A percentile compares a stretch with the other conserved stretches of the same genome.
These are phyloP conservation scores for Citeromyces matritensis DNA, from an alignment of 805 yeast species.

Conservation along the genomic window DNA sequence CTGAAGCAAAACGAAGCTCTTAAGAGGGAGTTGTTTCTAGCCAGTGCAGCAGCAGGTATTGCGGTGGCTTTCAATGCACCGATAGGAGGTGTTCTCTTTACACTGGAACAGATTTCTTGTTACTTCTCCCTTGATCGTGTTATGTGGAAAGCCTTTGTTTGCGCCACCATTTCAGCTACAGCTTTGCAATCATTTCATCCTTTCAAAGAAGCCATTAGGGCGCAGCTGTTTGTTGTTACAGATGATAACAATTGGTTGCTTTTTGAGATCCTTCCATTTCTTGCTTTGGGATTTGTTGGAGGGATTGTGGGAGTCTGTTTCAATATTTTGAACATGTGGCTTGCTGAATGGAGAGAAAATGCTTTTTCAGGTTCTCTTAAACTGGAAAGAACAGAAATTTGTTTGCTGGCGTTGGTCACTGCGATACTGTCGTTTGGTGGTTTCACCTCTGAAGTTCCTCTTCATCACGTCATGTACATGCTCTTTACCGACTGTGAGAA, in stretches of 20 bases:
- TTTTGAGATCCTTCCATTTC: constrained; percentile 58
- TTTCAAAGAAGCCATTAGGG: constrained; percentile 23
- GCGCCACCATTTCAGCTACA: constrained; percentile 61
- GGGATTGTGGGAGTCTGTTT: constrained; percentile 49
- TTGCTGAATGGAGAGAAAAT: constrained; percentile 19
- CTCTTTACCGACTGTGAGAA: constrained; percentile 52
- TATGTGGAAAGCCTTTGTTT: constrained; percentile 76
- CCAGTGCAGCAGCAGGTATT: constrained; percentile 75
- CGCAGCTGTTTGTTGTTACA: constrained; percentile 41
- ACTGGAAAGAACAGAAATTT: constrained; percentile 28
- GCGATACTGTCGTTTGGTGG: constrained; percentile 41
- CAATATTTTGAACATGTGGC: constrained; percentile 27
- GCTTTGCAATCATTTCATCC: constrained; percentile 37
- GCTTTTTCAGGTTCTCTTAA: constrained; percentile 10
- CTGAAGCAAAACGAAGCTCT: constrained; percentile 36
- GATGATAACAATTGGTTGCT: constrained; percentile 61
- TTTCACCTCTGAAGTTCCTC: constrained; percentile 33
- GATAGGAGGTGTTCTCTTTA: constrained; percentile 75
- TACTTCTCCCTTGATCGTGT: constrained; percentile 47
- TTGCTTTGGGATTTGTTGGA: constrained; percentile 55
- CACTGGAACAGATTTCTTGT: constrained; percentile 51
- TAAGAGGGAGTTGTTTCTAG: constrained; percentile 50
- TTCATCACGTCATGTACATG: constrained; percentile 39
- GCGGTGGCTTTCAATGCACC: constrained; percentile 81
- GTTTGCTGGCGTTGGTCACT: constrained; percentile 31